Base-by-base conservation (phyloP, 1,284 basidiomycete genomes). In the Ceratorhiza oryzae-sativae region DNA sequence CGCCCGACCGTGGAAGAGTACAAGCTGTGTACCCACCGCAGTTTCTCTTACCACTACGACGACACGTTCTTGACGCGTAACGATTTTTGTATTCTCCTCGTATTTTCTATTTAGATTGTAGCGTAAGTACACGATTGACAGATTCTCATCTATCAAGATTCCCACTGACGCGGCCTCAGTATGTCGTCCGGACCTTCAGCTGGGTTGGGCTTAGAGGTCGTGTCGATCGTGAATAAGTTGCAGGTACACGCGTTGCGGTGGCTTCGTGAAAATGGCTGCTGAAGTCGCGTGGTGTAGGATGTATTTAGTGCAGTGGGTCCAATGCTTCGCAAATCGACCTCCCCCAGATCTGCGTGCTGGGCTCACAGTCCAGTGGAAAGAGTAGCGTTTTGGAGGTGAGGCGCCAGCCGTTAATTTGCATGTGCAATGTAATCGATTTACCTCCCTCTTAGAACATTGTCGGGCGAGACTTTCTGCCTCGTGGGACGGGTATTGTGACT, bases 401-500 rank as follows among this genome's bases (percentile, higher is more conserved):
- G 27, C 23, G 45, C 27, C 8, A n/a, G n/a, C 10, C 27, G 12
- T 20, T 9, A 13, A n/a, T 1, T n/a, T 32, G 23, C 32, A 36
- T 6, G 20, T 56, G 53, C 9, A 39, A 18, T 49, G 2, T 51
- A 27, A 23, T 49, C 65, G 61, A 15, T 72, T 58, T 59, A 60
- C 20, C 6, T 36, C 18, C 18, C 12, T 53, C 58, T 39, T 77
- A 97, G 93, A 98, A 98, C 84, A 95, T 98, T 77, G 97, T 98
- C 68, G 97, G 96, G 73, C 88, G 96, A 77, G 95, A 97, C 82
- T 98, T 98, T 85, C 81, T 98, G 78, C 96, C 96, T 81, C 92
- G 96, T 85, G 97, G 96, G 78, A 93, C 93, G 76, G 97, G 97
- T 81, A 99, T 99, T 79, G 96, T 98, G 79, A 98, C 97, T 70